Conservation (phyloP, 495 filamentous ascomycete species). For the Chlorociboria aeruginascens region DNA sequence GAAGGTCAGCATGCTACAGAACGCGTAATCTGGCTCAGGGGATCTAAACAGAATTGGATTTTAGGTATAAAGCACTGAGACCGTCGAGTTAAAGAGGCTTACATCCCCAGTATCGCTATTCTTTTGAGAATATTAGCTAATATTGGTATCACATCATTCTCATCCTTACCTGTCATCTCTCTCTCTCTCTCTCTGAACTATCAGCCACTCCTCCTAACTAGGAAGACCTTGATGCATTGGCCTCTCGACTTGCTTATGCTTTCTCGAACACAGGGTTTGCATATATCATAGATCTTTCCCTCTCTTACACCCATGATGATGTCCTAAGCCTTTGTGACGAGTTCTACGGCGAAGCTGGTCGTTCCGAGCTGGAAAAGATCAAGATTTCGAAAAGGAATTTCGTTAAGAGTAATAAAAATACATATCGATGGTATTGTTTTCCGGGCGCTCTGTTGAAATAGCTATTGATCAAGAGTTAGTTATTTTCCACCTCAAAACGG, state of each 20-base stretch:
- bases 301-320: conserved; percentile 28
- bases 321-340: conserved; percentile 29
- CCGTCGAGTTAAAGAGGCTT: too few relatives aligned
- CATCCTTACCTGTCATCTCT: conserved; percentile 32
- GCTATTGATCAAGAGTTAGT: conserved; percentile 9
- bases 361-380: conserved; percentile 26
- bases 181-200: conserved; percentile 29
- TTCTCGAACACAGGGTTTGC: conserved; percentile 35
- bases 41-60: too few relatives aligned
- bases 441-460: too few relatives aligned
- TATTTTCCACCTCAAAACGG: conserved; percentile 31
- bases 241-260: conserved; percentile 25
- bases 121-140: too few relatives aligned
- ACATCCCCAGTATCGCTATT: too few relatives aligned
- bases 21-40: too few relatives aligned
- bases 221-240: conserved; percentile 17
- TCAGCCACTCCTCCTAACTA: conserved; percentile 7
- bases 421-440: conserved; percentile 27
- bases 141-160: conserved; percentile 19
- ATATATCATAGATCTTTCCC: conserved; percentile 29
- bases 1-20: too few relatives aligned
- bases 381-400: conserved; percentile 31
- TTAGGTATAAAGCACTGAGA: too few relatives aligned
- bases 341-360: conserved; percentile 24
- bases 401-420: conserved; percentile 25